Conservation (phyloP, 139 green algal genomes). For the Micractinium conductrix region DNA sequence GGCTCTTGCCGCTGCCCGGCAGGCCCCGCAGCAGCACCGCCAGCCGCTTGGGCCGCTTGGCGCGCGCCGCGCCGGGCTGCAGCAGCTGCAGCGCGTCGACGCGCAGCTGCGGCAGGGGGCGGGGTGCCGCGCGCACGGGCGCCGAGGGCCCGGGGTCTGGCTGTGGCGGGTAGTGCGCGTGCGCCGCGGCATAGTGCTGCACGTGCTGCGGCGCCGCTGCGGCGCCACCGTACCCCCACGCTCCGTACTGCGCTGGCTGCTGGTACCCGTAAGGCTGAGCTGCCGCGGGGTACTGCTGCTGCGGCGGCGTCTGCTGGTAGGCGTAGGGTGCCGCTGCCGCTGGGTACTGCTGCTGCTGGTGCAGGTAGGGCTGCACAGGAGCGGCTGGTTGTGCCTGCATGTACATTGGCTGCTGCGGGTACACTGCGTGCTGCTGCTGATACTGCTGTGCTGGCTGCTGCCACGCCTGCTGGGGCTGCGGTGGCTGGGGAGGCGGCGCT, state of each 20-base stretch:
- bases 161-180: background rate
- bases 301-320: background rate
- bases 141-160: background rate
- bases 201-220: background rate
- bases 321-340: too few relatives aligned
- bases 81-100: slow-evolving; percentile 11
- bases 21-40: slow-evolving; percentile 74
- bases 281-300: background rate
- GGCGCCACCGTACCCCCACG: background rate
- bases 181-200: background rate
- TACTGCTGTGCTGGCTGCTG: background rate
- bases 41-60: slow-evolving; percentile 57
- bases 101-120: background rate
- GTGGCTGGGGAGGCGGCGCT: too few relatives aligned
- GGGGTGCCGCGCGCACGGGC: background rate
- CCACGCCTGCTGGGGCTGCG: background rate
- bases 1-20: slow-evolving; percentile 85
- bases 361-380: background rate
- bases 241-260: background rate
- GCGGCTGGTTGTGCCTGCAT: background rate
- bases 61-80: slow-evolving; percentile 31
- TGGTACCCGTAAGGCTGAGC: slow-evolving; percentile 12
- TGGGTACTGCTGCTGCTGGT: background rate
- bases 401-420: background rate
- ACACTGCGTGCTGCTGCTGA: background rate